Base-by-base conservation (phyloP, 768 basidiomycete genomes). In the Peribolospora baueri region DNA sequence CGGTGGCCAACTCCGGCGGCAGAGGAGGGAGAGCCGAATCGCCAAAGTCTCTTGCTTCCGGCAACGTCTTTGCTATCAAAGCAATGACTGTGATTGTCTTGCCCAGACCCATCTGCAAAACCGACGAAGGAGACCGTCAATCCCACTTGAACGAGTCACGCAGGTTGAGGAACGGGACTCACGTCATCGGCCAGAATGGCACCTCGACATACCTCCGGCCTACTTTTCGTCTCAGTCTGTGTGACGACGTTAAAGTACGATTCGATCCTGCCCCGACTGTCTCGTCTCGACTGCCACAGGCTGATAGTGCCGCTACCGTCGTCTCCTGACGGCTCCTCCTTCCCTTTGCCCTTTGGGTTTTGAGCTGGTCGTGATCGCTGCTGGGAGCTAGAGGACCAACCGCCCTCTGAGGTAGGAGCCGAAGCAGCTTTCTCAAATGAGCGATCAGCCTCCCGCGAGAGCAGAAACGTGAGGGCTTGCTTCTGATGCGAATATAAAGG, bases 151-250 rank as follows among this genome's bases (percentile, higher is more conserved):
- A n/a, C 2, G 5, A 43, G 6, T 2, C 10, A 38, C 10, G 9
- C 0, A 61, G 25, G 9, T 38, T 11, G 46, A 54, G 59, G 51
- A 63, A 51, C 39, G 7, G 51, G 45, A 72, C 83, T 63, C 70
- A 95, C 90, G 72, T 98, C 93, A 69, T 98, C 93, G 7, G 93
- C 93, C 54, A 98, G 70, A 60, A 98, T 87, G 5, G 88, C 77
- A 42, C 90, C 84, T 68, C 84, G 87, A 10, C 79, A 71, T 64
- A 68, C 68, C 42, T 59, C 55, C 2, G 68, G 68, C 53, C 58
- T 59, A 5, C 61, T 64, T 9, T 50, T 42, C 8, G 77, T 70
- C 63, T 87, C 82, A 54, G 79, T 78, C 64, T 82, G 76, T 5
- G 88, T 93, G 36, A 97, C 82, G 49, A 81, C 67, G 65, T 91